Percentiles rank a stretch among this genome's conserved stretches.
Evolutionary conservation across 192 early-diverging fungal species (phyloP).

Genomic region (Diversispora epigaea): DNA sequence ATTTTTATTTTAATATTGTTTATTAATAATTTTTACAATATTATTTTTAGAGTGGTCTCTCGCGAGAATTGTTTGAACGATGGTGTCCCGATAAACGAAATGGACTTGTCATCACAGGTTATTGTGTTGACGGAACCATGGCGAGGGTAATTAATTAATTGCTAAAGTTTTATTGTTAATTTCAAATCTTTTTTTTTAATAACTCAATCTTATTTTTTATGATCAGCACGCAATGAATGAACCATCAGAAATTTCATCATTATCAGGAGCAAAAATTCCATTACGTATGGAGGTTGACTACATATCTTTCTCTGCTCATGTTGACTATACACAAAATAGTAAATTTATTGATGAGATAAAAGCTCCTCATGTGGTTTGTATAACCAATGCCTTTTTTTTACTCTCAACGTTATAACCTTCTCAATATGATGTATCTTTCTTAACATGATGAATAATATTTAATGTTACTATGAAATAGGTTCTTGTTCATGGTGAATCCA

Average conservation of each 20-base stretch:
- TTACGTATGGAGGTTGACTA: slow-evolving; percentile 85
- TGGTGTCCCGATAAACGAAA: slow-evolving; percentile 93
- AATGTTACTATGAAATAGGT: slow-evolving; percentile 44
- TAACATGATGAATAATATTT: neutral
- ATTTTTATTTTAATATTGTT: neutral
- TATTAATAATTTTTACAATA: neutral
- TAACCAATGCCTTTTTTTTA: too few relatives aligned
- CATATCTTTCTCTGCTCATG: slow-evolving; percentile 97
- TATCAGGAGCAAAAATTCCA: slow-evolving; percentile 79
- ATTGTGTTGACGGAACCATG: slow-evolving; percentile 95
- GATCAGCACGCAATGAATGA: slow-evolving; percentile 69
- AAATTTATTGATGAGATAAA: slow-evolving; percentile 95
- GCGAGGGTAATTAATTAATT: slow-evolving; percentile 60
- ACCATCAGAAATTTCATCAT: slow-evolving; percentile 77
- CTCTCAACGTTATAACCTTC: too few relatives aligned
- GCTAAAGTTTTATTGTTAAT: neutral
- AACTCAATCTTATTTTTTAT: neutral
- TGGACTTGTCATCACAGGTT: slow-evolving; percentile 93
- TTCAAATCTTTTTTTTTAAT: neutral
- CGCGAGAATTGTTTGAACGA: slow-evolving; percentile 90
- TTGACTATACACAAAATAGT: slow-evolving; percentile 95
- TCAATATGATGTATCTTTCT: too few relatives aligned
- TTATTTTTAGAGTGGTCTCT: slow-evolving; percentile 74
- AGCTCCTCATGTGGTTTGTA: slow-evolving; percentile 77
- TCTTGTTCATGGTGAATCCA: slow-evolving; percentile 94